Base-by-base conservation (phyloP, 192 early-diverging fungal species). In the Gamsiella multidivaricata region DNA sequence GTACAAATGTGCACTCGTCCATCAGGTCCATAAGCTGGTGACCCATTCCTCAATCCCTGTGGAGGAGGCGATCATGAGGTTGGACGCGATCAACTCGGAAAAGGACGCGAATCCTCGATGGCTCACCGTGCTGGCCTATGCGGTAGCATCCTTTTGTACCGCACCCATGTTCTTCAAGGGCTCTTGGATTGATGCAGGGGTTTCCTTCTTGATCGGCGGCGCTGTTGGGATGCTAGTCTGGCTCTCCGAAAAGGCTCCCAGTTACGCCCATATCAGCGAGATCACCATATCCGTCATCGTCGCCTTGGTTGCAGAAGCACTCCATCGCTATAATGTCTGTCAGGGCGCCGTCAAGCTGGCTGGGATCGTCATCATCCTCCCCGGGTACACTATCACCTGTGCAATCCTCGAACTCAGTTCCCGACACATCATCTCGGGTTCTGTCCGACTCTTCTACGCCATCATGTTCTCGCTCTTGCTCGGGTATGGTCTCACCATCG, bases 321-420 rank as follows among this genome's bases (percentile, higher is more conserved):
- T 69, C 12, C 46, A 32, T 28, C 12, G 46, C 29, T 18, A 55
- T 17, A 42, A 45, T 23, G 39, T 68, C 32, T 78, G 74, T 22
- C 18, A 39, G 18, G 28, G 53, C 5, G 74, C 74, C 1, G 46
- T 78, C 61, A 68, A 78, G 46, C 10, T 78, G 37, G 74, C 60
- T 0, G 88, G 87, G 31, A 81, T 90, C 47, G 88, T 90, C 43
- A 85, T 90, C 70, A 65, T 93, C 43, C 81, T 92, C n/a, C 91
- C 92, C 0, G 96, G 96, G 6, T 87, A 95, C 51, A 84, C 87
- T 0, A 87, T 98, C 64, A 93, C 96, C 14, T 84, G 91, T 29
- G 82, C 89, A 37, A 94, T 98, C 64, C 91, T 94, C 46, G 96
- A 98, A 59, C 82, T 98, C 54, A 89, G 91, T 9, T 94, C 94